phyloP scores from a whole-genome alignment of 2,329 filamentous ascomycete genomes.

The Diaporthe sp. region DNA sequence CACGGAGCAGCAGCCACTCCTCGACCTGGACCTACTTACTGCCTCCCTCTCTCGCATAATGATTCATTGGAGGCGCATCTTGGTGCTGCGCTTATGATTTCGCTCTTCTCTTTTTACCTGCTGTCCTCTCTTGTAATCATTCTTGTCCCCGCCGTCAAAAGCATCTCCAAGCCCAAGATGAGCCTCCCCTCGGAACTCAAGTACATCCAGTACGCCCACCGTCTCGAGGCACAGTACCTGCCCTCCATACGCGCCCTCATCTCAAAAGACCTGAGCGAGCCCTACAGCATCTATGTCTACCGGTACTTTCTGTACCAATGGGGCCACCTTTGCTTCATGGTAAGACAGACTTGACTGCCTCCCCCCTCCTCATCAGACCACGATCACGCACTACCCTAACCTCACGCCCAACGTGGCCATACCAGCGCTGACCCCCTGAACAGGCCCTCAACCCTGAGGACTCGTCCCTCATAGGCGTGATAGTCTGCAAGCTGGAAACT shows the following conservation, averaged over 20 bases:
- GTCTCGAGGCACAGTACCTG: slow-evolving; percentile 75
- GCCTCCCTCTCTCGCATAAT: not conserved
- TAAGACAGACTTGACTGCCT: slow-evolving; percentile 52
- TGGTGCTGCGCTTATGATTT: slow-evolving; percentile 35
- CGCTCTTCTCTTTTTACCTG: slow-evolving; percentile 35
- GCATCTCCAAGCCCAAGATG: slow-evolving; percentile 35
- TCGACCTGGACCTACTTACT: not conserved
- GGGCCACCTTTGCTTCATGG: slow-evolving; percentile 97
- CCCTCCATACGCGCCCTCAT: slow-evolving; percentile 92
- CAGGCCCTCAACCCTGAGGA: slow-evolving; percentile 72
- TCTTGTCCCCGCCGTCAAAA: slow-evolving; percentile 29
- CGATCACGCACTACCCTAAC: slow-evolving; percentile 37
- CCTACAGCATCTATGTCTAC: slow-evolving; percentile 99
- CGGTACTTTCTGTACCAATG: slow-evolving; percentile 98
- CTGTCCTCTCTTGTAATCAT: slow-evolving; percentile 31
- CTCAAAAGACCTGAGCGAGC: slow-evolving; percentile 95
- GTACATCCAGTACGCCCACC: slow-evolving; percentile 74
- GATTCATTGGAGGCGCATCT: slow-evolving; percentile 9
- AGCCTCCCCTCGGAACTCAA: slow-evolving; percentile 61
- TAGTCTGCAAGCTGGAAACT: slow-evolving; percentile 93
- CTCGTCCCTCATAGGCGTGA: slow-evolving; percentile 82
- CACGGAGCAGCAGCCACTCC: slow-evolving; percentile 15
- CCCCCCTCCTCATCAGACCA: not conserved
- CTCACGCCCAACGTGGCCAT: not conserved
- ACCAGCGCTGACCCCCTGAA: not conserved